These are phyloP conservation scores for Picochlorum sp. DNA, from an alignment of 139 green algal genomes.

Conservation along the genomic window DNA sequence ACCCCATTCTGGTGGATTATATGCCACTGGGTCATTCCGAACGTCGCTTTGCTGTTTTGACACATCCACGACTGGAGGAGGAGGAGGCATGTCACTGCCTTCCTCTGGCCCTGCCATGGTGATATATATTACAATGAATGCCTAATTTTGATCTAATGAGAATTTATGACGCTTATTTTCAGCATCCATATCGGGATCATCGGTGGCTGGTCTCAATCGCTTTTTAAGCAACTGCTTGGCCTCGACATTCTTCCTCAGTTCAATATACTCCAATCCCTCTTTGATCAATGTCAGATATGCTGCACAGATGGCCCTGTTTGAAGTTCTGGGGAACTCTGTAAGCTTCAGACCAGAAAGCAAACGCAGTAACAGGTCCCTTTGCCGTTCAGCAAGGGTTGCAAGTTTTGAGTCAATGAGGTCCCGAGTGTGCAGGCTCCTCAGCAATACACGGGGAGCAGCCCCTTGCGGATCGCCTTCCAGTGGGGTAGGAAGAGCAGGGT, in stretches of 20 bases:
- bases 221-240: constrained; percentile 13
- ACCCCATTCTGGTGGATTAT: too few relatives aligned
- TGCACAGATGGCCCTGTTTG: constrained; percentile 40
- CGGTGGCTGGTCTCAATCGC: neutral
- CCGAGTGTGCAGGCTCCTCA: constrained; percentile 35
- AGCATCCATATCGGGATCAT: constrained; percentile 8
- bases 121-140: neutral
- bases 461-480: constrained; percentile 1
- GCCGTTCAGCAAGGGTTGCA: constrained; percentile 8
- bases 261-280: constrained; percentile 52
- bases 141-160: neutral
- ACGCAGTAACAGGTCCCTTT: constrained; percentile 51
- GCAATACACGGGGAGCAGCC: constrained; percentile 37
- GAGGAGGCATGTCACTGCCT: too few relatives aligned
- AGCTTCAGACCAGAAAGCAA: constrained; percentile 47
- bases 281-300: constrained; percentile 47
- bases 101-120: too few relatives aligned
- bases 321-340: constrained; percentile 23
- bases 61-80: too few relatives aligned
- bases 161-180: constrained; percentile 8
- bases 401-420: constrained; percentile 22
- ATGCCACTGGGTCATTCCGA: too few relatives aligned
- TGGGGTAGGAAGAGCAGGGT: constrained; percentile 30
- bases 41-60: too few relatives aligned
- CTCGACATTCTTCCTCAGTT: constrained; percentile 36